These are phyloP conservation scores for Candida rishiriensis DNA, from an alignment of 805 yeast genomes.

Conservation along the genomic window DNA sequence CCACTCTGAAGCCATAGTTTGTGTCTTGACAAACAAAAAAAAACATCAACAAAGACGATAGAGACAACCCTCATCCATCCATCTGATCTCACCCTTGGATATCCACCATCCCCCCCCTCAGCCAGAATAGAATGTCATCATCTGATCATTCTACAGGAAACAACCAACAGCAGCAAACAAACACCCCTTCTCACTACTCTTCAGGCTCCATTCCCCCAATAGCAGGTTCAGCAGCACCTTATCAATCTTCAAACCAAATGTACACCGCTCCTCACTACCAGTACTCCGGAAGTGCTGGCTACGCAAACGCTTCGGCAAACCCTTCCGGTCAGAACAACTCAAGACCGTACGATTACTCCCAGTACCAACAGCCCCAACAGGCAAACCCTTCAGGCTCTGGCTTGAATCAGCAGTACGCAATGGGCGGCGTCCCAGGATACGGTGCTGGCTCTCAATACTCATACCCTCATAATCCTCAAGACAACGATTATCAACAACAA, in stretches of 20 bases:
- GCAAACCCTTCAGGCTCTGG: constrained; percentile 3
- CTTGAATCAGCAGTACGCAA: constrained; percentile 9
- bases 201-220: constrained; percentile 12
- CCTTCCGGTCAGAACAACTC: constrained; percentile 1
- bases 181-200: constrained; percentile 10
- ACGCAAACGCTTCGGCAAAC: constrained; percentile 10
- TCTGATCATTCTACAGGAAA: constrained; percentile 13
- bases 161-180: constrained; percentile 8
- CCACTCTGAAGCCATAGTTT: too few species aligned
- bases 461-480: constrained; percentile 19
- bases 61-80: too few species aligned
- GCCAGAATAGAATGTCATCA: constrained; percentile 12
- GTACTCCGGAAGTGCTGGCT: constrained; percentile 13
- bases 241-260: constrained; percentile 9
- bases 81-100: too few species aligned
- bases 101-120: too few species aligned
- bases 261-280: constrained; percentile 20
- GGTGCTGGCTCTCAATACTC: constrained; percentile 13
- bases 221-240: constrained; percentile 13
- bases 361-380: constrained; percentile 12
- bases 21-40: too few species aligned
- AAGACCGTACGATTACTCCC: constrained; percentile 17
- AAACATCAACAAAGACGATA: too few species aligned
- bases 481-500: constrained; percentile 15
- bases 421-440: constrained; percentile 12